Evolutionary conservation across 208 protist species (phyloP).

Genomic region (Trypanosoma mega): DNA sequence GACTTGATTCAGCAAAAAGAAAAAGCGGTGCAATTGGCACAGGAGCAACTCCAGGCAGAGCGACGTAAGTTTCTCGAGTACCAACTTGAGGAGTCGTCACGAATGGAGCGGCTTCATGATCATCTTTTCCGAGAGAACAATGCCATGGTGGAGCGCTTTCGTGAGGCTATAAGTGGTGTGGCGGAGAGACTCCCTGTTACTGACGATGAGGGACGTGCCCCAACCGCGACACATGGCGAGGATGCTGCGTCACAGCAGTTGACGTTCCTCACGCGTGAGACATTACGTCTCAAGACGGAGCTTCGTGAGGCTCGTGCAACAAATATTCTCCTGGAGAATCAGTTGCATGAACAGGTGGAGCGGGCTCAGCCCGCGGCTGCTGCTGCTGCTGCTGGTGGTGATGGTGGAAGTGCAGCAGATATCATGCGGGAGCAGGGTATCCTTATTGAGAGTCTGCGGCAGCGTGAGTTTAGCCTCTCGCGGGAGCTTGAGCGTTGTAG

Average conservation of each 20-base stretch:
- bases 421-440: conserved; percentile 72
- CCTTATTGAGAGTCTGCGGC: conserved; percentile 76
- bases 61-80: conserved; percentile 65
- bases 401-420: too few relatives aligned
- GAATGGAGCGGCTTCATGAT: conserved; percentile 84
- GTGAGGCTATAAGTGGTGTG: conserved; percentile 64
- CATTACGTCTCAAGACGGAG: conserved; percentile 62
- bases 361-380: not conserved
- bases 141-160: conserved; percentile 79
- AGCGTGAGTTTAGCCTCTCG: conserved; percentile 65
- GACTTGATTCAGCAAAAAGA: conserved; percentile 85
- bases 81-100: conserved; percentile 70
- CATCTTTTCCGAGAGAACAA: conserved; percentile 83
- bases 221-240: not conserved
- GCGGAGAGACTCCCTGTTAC: too few relatives aligned
- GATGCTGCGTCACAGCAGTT: conserved; percentile 49
- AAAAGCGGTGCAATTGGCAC: conserved; percentile 50
- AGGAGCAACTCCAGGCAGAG: conserved; percentile 77
- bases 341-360: conserved; percentile 46
- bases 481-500: conserved; percentile 56
- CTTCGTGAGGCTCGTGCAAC: conserved; percentile 55
- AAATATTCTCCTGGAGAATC: conserved; percentile 72
- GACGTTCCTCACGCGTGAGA: conserved; percentile 60
- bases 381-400: too few relatives aligned
- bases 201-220: too few relatives aligned